Base-by-base conservation (phyloP, 2,329 filamentous ascomycete genomes). In the Diaporthe batatas region DNA sequence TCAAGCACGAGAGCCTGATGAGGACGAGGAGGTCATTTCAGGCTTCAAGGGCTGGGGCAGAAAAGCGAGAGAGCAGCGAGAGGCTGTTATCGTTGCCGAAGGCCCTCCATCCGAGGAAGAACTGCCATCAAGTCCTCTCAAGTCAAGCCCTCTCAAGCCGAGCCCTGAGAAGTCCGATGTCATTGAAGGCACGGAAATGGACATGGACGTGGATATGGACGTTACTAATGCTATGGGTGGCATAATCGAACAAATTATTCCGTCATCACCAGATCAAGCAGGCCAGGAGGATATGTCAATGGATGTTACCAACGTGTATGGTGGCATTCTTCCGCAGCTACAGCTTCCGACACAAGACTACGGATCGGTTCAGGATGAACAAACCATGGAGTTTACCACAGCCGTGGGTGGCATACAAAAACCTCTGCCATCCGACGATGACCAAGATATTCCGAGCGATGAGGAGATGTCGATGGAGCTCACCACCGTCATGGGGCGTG, bases 271-370 rank as follows among this genome's bases (percentile, higher is more conserved):
- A 6, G 86, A 88, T 16, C 85, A 85, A 16, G 80, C 82, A 21
- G 84, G 87, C 32, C 87, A 89, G 25, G 89, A 90, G 75, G 94
- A 95, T 51, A 91, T 97, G 87, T 96, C 94, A 29, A 98, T 98
- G 96, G 96, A 98, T 77, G 94, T 98, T 10, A 98, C 96, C 2
- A 91, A 90, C 70, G 94, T 91, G 11, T 86, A 97, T 69, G 96
- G 96, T 11, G 90, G 92, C 3, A 98, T 98, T 70, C 82, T 98
- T 25, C 84, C 87, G 6, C 86, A 84, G 14, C 44, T 25, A 62
- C 11, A 77, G 71, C 39, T 70, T 72, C 77, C 76, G 23, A 44
- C 54, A n/a, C 74, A 78, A 39, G 75, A 80, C 25, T 81, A 81
- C 32, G 81, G 82, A 39, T 79, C 78, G 18, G 82, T 82, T 5